A percentile compares a stretch with the other conserved stretches of the same genome.
These are phyloP conservation scores for Phalaenopsis equestris DNA, from an alignment of 106 monocot species.

Conservation along the genomic window DNA sequence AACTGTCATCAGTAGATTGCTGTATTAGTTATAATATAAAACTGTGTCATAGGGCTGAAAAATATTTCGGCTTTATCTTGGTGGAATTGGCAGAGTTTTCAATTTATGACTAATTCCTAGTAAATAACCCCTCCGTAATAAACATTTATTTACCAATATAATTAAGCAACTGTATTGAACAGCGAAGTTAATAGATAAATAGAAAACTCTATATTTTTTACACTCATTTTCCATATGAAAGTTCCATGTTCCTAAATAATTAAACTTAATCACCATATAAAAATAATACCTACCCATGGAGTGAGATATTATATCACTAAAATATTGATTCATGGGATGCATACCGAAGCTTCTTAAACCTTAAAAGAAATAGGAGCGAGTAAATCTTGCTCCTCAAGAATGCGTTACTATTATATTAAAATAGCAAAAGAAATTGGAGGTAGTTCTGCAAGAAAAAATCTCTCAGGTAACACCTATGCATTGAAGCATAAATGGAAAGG, in stretches of 20 bases:
- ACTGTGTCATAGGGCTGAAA: not conserved
- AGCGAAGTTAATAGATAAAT: not conserved
- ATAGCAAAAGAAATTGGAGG: not conserved
- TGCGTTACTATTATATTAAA: not conserved
- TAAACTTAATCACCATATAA: not conserved
- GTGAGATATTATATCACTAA: not conserved
- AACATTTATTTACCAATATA: not conserved
- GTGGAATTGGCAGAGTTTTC: not conserved
- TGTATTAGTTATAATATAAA: not conserved
- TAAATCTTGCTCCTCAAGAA: not conserved
- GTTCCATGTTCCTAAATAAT: not conserved
- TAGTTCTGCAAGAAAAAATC: no score
- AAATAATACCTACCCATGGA: not conserved
- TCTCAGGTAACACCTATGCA: no score
- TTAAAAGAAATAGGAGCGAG: not conserved
- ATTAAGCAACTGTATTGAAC: not conserved
- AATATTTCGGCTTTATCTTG: not conserved
- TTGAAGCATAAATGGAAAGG: not conserved
- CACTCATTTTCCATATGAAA: not conserved
- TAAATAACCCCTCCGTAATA: not conserved
- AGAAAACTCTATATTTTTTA: not conserved
- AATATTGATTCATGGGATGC: not conserved
- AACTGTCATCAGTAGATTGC: not conserved
- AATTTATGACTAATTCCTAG: not conserved
- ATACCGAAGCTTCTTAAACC: not conserved